phyloP scores from a whole-genome alignment of 2,329 filamentous ascomycete genomes.

The Colletotrichum lindemuthianum region DNA sequence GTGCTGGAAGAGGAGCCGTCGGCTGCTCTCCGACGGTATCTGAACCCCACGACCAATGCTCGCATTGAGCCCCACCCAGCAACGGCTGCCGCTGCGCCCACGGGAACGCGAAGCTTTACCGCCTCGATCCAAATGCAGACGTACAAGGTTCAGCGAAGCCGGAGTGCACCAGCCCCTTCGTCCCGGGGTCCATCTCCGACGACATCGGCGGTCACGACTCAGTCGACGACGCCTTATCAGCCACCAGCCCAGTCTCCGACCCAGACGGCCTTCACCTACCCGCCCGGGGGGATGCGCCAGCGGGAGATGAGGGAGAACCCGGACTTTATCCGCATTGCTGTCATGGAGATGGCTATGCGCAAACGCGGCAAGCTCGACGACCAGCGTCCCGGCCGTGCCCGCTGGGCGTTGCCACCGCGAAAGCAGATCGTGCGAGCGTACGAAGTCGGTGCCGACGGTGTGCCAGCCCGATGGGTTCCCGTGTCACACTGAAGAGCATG shows the following conservation, averaged over 20 bases:
- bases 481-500: constrained; percentile 36
- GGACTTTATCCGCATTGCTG: constrained; percentile 76
- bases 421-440: constrained; percentile 64
- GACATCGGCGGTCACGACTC: constrained; percentile 44
- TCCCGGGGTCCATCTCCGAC: constrained; percentile 46
- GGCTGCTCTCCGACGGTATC: constrained; percentile 72
- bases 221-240: constrained; percentile 42
- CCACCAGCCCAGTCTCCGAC: constrained; percentile 46
- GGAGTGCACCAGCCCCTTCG: constrained; percentile 46
- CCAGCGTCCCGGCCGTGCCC: constrained; percentile 72
- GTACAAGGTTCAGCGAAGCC: constrained; percentile 68
- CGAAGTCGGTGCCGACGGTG: constrained; percentile 65
- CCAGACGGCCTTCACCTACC: constrained; percentile 47
- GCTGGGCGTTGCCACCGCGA: constrained; percentile 74
- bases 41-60: constrained; percentile 69
- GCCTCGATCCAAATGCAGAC: constrained; percentile 79
- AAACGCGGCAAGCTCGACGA: constrained; percentile 73
- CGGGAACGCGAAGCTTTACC: constrained; percentile 58
- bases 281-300: constrained; percentile 64
- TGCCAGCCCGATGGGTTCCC: constrained; percentile 68
- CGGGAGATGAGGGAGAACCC: constrained; percentile 76
- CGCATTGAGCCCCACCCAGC: constrained; percentile 54
- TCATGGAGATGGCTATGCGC: constrained; percentile 79
- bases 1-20: constrained; percentile 72
- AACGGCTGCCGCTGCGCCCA: constrained; percentile 39